Percentiles rank a stretch among this genome's conserved stretches.
phyloP scores from a whole-genome alignment of 192 early-diverging fungal species.

The Podila clonocystis region DNA sequence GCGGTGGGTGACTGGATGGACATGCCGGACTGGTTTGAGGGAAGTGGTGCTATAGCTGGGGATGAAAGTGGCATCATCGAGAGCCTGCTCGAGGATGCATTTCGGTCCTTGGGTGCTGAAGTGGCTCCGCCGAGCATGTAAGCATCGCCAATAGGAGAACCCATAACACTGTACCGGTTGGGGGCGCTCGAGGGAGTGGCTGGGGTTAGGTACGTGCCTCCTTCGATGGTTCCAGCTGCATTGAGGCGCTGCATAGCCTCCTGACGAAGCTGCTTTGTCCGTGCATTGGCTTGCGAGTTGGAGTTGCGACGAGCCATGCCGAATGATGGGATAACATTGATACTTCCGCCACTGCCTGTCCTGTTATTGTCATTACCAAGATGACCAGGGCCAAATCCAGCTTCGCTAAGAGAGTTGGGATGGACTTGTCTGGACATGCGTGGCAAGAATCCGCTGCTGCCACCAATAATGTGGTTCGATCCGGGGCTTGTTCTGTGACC shows the following conservation, averaged over 20 bases:
- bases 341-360: background rate
- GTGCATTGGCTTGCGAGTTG: background rate
- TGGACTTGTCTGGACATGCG: slow-evolving; percentile 19
- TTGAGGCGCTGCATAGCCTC: slow-evolving; percentile 29
- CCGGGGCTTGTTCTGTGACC: background rate
- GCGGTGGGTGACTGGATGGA: background rate
- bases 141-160: background rate
- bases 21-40: too few relatives aligned
- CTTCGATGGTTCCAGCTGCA: background rate
- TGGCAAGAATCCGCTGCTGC: slow-evolving; percentile 8
- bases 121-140: background rate
- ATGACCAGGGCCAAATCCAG: background rate
- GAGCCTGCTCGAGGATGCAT: background rate
- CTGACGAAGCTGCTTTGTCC: slow-evolving; percentile 27
- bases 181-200: background rate
- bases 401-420: slow-evolving; percentile 6
- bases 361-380: slow-evolving; percentile 8
- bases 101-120: background rate
- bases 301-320: slow-evolving; percentile 25
- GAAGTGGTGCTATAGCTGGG: background rate
- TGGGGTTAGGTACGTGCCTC: background rate
- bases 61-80: background rate
- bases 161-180: background rate
- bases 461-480: background rate
- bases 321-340: slow-evolving; percentile 14